These are phyloP conservation scores for Dendrocalamus latiflorus DNA, from an alignment of 202 grass and related monocot genomes.

Conservation along the genomic window DNA sequence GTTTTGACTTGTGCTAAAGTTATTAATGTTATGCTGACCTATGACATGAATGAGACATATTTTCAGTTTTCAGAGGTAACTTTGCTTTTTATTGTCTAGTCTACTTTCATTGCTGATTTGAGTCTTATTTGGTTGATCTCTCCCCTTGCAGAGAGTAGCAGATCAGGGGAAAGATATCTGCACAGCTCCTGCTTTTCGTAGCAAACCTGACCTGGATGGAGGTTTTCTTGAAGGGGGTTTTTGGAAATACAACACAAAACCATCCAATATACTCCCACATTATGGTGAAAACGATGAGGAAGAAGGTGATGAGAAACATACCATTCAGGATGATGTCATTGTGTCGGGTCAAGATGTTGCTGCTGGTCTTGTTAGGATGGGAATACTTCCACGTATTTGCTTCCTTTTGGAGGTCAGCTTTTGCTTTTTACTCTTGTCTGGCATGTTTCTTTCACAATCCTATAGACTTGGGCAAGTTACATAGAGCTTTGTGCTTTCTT, in stretches of 20 bases:
- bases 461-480: not conserved
- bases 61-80: slow-evolving; percentile 69
- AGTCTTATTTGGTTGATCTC: slow-evolving; percentile 27
- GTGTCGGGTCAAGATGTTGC: slow-evolving; percentile 92
- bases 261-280: slow-evolving; percentile 65
- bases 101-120: not conserved
- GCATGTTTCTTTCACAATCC: not conserved
- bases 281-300: slow-evolving; percentile 53
- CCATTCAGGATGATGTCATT: slow-evolving; percentile 76
- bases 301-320: slow-evolving; percentile 64
- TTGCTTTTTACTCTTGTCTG: not conserved
- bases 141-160: slow-evolving; percentile 53
- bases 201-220: slow-evolving; percentile 63
- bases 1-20: slow-evolving; percentile 78
- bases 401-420: slow-evolving; percentile 75
- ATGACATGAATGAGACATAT: slow-evolving; percentile 71
- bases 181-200: slow-evolving; percentile 84
- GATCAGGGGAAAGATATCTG: slow-evolving; percentile 52
- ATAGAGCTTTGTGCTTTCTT: slow-evolving; percentile 2
- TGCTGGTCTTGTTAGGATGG: slow-evolving; percentile 93
- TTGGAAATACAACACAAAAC: slow-evolving; percentile 95
- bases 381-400: slow-evolving; percentile 80
- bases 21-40: slow-evolving; percentile 64
- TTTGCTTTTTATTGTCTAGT: not conserved
- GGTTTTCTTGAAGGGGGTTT: slow-evolving; percentile 86